Evolutionary conservation across 1,284 basidiomycete species (phyloP), one percentile per base, ranked within the genome.

Genomic region (Microbotryum lychnidis-dioicae): DNA sequence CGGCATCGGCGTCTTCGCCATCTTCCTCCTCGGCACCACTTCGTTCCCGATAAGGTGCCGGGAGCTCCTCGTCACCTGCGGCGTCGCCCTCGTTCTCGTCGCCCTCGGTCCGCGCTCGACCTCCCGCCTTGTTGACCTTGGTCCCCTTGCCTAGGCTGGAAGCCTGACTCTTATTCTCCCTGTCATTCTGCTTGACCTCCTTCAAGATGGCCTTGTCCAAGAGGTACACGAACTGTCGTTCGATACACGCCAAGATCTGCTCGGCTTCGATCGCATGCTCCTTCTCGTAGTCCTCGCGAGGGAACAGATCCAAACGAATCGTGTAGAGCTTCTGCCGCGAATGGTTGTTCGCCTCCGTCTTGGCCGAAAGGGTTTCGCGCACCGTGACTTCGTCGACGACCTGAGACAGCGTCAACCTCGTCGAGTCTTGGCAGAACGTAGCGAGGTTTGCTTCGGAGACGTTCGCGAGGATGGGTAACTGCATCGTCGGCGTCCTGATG

Each of bases 401-500:
- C 75, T 97, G 91, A 8, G 93, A 89, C 31, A 98, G 82, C 14
- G 88, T 85, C 42, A 98, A 81, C 25, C 86, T 85, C 66, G 86
- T 90, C 33, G 91, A 90, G 67, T 85, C 83, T 77, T 97, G 97
- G 81, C 92, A 91, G 79, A 97, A 97, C 9, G 79, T 73, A 63
- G 84, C 83, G 58, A 90, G 79, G 64, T 87, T 82, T 47, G 80
- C 76, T 53, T 81, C 77, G 46, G 82, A 71, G 44, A 83, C 79
- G 2, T 73, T 58, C 33, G 55, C 73, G 42, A 83, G 80, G 52
- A 93, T 81, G 31, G 83, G 84, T 77, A 98, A 87, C 49, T 81
- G 86, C 96, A 98, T 98, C n/a, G 93, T 97, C 16, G 96, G 96
- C 3, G 94, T 99, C 76, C 93, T 93, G 61, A 94, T 96, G 71